phyloP scores from a whole-genome alignment of 306 rosid genomes.

The Alnus rubra region DNA sequence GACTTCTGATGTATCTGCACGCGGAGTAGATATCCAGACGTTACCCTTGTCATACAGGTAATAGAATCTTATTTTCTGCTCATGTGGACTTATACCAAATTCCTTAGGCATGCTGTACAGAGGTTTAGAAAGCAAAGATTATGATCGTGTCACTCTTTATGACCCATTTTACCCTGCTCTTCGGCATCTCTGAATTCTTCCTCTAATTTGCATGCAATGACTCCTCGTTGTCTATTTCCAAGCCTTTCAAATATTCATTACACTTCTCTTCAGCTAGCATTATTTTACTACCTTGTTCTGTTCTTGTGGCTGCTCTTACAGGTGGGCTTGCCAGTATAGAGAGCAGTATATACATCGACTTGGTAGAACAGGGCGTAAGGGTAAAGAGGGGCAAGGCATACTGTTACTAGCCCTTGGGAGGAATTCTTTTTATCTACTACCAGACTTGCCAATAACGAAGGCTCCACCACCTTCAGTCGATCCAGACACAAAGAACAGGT shows the following conservation, averaged over 20 bases:
- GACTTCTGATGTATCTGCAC: constrained; percentile 97
- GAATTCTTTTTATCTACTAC: constrained; percentile 65
- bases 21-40: constrained; percentile 98
- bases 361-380: constrained; percentile 94
- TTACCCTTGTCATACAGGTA: constrained; percentile 90
- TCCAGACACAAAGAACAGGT: constrained; percentile 87
- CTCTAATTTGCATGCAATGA: not conserved
- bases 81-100: not conserved
- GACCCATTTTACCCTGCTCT: not conserved
- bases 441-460: constrained; percentile 74
- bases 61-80: constrained; percentile 7
- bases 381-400: constrained; percentile 93
- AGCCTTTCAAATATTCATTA: not conserved
- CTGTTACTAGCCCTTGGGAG: constrained; percentile 95
- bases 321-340: constrained; percentile 87
- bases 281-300: constrained; percentile 1
- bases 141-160: not conserved
- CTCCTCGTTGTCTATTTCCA: not conserved
- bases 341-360: constrained; percentile 91
- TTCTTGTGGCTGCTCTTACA: constrained; percentile 33
- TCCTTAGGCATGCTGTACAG: not conserved
- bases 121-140: not conserved
- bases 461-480: constrained; percentile 61
- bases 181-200: not conserved
- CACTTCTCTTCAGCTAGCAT: not conserved